A percentile compares a stretch with the other conserved stretches of the same genome.
Conservation (phyloP, 768 basidiomycete species). For the Termitomyces sp. region DNA sequence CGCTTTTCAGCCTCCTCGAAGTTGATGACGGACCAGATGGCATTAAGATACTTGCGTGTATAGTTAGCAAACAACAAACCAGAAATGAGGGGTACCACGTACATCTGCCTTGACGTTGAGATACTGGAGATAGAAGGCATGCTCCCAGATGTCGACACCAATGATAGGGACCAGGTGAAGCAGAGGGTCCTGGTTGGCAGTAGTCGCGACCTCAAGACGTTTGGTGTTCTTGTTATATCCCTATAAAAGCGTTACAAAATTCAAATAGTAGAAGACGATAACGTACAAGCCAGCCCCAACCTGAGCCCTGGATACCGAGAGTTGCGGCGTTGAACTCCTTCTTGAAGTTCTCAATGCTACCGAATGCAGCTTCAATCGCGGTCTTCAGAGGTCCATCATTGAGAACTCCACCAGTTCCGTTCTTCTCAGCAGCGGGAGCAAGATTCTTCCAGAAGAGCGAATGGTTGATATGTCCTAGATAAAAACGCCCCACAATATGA, state of each 20-base stretch:
- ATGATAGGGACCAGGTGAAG: conserved; percentile 72
- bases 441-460: conserved; percentile 5
- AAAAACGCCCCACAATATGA: conserved; percentile 9
- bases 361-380: conserved; percentile 59
- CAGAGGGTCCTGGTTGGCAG: conserved; percentile 93
- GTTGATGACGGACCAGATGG: conserved; percentile 90
- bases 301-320: conserved; percentile 84
- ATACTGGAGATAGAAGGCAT: conserved; percentile 95
- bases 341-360: conserved; percentile 63
- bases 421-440: conserved; percentile 54
- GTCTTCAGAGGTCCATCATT: conserved; percentile 57
- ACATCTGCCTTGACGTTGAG: conserved; percentile 92
- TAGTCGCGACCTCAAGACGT: conserved; percentile 82
- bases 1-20: conserved; percentile 76
- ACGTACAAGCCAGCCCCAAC: conserved; percentile 95
- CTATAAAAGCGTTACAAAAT: conserved; percentile 25
- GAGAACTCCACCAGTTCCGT: conserved; percentile 59
- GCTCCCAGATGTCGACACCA: conserved; percentile 94
- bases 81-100: conserved; percentile 24
- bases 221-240: conserved; percentile 63
- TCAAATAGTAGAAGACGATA: not conserved
- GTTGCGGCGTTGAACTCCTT: conserved; percentile 83
- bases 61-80: not conserved
- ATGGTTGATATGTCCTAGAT: conserved; percentile 2
- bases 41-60: conserved; percentile 64